phyloP scores from a whole-genome alignment of 1,284 basidiomycete genomes.

The Golubevia pallescens region DNA sequence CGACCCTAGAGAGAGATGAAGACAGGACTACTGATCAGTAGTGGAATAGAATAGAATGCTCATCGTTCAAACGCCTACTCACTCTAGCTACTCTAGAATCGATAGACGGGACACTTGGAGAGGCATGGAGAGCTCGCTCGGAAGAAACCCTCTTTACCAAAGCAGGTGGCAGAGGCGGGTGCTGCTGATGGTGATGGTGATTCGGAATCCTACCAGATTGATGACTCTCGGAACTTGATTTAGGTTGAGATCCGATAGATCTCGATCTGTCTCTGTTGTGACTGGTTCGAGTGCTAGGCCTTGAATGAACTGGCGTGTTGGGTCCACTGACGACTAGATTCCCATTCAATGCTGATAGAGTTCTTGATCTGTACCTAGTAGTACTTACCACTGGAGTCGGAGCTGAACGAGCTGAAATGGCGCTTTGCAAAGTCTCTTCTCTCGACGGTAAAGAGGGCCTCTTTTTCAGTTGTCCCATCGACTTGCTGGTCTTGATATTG shows the following conservation, averaged over 20 bases:
- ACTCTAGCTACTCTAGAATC: not conserved
- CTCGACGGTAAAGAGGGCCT: not conserved
- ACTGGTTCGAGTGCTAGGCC: not conserved
- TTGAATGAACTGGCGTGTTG: not conserved
- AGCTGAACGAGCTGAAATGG: not conserved
- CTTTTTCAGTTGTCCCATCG: not conserved
- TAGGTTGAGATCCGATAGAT: not conserved
- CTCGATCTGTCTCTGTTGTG: not conserved
- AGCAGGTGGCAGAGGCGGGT: not conserved
- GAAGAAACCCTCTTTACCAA: not conserved
- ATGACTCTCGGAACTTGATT: not conserved
- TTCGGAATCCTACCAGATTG: not conserved
- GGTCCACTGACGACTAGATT: not conserved
- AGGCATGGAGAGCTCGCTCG: not conserved
- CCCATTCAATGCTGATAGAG: not conserved
- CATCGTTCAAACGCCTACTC: not conserved
- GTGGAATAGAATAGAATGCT: too few species aligned
- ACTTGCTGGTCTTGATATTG: not conserved
- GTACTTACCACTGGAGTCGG: not conserved
- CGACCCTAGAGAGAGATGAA: too few species aligned
- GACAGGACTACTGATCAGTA: too few species aligned
- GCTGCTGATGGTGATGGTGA: not conserved
- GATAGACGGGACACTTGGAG: not conserved
- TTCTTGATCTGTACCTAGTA: not conserved
- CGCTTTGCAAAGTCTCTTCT: not conserved